Evolutionary conservation across 805 yeast species (phyloP).

Genomic region (Candida succiphila): DNA sequence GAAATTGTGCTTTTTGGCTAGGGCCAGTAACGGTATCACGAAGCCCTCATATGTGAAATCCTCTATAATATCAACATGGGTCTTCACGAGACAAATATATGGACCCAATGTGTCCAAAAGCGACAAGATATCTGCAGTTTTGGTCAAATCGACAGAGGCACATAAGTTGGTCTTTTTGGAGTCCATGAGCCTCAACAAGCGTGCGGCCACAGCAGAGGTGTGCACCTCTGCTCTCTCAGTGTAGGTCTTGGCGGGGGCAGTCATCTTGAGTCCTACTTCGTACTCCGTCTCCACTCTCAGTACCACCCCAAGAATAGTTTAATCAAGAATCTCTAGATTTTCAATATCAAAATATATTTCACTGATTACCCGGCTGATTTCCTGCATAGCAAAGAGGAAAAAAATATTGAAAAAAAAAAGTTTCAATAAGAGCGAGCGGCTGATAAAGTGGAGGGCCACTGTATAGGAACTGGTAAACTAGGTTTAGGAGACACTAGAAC

Average conservation of each 20-base stretch:
- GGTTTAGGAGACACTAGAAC: no score
- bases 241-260: constrained; percentile 29
- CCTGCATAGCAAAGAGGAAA: no score
- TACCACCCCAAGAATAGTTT: not conserved
- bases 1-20: constrained; percentile 77
- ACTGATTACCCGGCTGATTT: no score
- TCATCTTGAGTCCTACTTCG: not conserved
- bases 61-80: constrained; percentile 88
- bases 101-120: constrained; percentile 84
- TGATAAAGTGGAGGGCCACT: no score
- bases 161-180: constrained; percentile 79
- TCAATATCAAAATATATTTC: no score
- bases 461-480: no score
- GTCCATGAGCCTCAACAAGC: constrained; percentile 67
- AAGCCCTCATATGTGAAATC: constrained; percentile 83
- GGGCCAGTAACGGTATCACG: constrained; percentile 56
- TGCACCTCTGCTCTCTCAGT: constrained; percentile 61
- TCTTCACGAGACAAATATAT: constrained; percentile 80
- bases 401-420: no score
- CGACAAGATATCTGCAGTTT: constrained; percentile 62
- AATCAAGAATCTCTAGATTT: no score
- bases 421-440: no score
- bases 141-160: constrained; percentile 86
- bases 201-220: constrained; percentile 68
- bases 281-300: not conserved